Conservation (phyloP, 2,329 filamentous ascomycete species). For the Neurospora sp. region DNA sequence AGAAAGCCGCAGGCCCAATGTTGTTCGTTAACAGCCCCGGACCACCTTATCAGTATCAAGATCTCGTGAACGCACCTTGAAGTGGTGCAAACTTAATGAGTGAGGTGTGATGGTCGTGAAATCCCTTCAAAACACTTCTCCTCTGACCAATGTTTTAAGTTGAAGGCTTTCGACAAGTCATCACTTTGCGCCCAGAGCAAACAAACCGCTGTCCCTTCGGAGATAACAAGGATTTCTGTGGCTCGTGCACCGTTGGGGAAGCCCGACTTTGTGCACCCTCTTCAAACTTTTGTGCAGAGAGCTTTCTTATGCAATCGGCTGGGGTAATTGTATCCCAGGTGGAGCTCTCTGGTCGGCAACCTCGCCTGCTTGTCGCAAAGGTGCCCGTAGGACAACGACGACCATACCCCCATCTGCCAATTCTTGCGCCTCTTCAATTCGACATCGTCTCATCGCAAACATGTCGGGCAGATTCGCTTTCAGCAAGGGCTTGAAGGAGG, state of each 20-base stretch:
- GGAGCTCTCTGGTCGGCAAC: neutral
- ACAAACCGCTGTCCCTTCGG: neutral
- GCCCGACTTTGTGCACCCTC: neutral
- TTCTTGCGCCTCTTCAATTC: neutral
- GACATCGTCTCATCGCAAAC: neutral
- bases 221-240: neutral
- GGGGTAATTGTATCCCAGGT: neutral
- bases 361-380: neutral
- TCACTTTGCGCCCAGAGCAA: neutral
- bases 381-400: neutral
- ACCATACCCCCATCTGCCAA: neutral
- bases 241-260: neutral
- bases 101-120: neutral
- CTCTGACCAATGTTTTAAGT: neutral
- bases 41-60: neutral
- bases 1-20: neutral
- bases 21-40: neutral
- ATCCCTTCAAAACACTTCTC: no score
- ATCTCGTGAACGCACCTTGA: neutral
- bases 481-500: constrained; percentile 78
- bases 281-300: neutral
- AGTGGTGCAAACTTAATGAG: neutral
- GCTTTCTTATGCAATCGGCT: neutral
- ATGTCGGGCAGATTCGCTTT: constrained; percentile 96
- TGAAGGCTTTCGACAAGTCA: neutral